phyloP scores from a whole-genome alignment of 495 filamentous ascomycete genomes.

The Parathielavia appendiculata region DNA sequence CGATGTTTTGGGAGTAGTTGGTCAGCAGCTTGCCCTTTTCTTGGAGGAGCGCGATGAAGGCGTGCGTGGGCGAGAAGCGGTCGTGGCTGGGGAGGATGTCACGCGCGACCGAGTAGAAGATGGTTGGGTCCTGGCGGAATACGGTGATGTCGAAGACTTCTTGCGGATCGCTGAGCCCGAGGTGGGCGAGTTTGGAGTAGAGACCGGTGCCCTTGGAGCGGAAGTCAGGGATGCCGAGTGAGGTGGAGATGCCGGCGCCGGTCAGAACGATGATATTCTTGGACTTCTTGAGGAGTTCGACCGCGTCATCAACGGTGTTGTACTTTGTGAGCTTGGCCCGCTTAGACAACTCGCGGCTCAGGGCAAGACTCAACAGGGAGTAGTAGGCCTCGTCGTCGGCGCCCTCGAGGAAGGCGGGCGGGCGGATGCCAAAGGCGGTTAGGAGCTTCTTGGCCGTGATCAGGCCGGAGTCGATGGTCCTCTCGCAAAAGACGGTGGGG shows the following conservation, averaged over 20 bases:
- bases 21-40: conserved; percentile 85
- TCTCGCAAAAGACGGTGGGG: conserved; percentile 65
- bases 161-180: conserved; percentile 73
- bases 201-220: conserved; percentile 78
- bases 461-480: conserved; percentile 61
- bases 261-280: conserved; percentile 90
- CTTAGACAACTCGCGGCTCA: conserved; percentile 77
- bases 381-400: conserved; percentile 69
- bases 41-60: conserved; percentile 92
- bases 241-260: conserved; percentile 88
- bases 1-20: conserved; percentile 98
- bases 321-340: conserved; percentile 73
- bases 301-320: conserved; percentile 86
- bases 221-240: conserved; percentile 86
- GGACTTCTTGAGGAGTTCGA: conserved; percentile 63
- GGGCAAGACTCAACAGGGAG: conserved; percentile 65
- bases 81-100: conserved; percentile 77
- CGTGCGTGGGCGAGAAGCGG: conserved; percentile 81
- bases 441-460: conserved; percentile 78
- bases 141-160: conserved; percentile 88
- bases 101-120: conserved; percentile 88
- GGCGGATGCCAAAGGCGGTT: conserved; percentile 83
- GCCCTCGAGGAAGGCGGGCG: conserved; percentile 71
- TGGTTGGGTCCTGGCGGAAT: conserved; percentile 79
- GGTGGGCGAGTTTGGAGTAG: conserved; percentile 75